Evolutionary conservation across 148 eudicot genomes (phyloP).

Genomic region (Fagopyrum homotropicum): DNA sequence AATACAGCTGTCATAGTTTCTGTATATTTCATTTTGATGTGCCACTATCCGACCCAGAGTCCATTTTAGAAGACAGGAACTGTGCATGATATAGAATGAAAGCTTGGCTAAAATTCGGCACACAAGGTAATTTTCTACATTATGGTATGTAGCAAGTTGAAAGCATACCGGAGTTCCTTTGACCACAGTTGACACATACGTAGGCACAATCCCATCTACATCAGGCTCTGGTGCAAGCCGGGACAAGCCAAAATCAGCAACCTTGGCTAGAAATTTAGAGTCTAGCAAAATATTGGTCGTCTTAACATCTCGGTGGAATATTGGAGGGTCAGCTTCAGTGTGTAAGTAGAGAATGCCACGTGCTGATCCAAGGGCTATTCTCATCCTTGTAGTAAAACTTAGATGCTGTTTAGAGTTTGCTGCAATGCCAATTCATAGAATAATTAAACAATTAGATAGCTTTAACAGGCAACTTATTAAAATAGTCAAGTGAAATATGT

Average conservation of each 20-base stretch:
- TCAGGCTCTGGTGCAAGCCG: slow-evolving; percentile 78
- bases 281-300: slow-evolving; percentile 80
- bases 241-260: slow-evolving; percentile 92
- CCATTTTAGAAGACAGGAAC: too few relatives aligned
- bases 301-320: slow-evolving; percentile 86
- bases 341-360: slow-evolving; percentile 90
- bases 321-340: slow-evolving; percentile 85
- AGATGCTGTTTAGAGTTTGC: slow-evolving; percentile 28
- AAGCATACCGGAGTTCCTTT: slow-evolving; percentile 88
- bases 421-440: slow-evolving; percentile 1
- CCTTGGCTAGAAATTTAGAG: slow-evolving; percentile 59
- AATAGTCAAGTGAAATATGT: background rate
- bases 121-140: too few relatives aligned
- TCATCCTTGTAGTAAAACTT: slow-evolving; percentile 49
- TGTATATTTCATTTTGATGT: too few relatives aligned
- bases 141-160: background rate
- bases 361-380: slow-evolving; percentile 63
- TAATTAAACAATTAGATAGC: background rate
- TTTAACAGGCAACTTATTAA: background rate
- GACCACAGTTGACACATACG: slow-evolving; percentile 76
- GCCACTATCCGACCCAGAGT: too few relatives aligned
- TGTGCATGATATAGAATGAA: background rate
- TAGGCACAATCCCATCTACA: slow-evolving; percentile 47
- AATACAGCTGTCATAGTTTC: too few relatives aligned
- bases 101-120: background rate